Evolutionary conservation across 139 green algal species (phyloP).

Genomic region (Closterium sp.): DNA sequence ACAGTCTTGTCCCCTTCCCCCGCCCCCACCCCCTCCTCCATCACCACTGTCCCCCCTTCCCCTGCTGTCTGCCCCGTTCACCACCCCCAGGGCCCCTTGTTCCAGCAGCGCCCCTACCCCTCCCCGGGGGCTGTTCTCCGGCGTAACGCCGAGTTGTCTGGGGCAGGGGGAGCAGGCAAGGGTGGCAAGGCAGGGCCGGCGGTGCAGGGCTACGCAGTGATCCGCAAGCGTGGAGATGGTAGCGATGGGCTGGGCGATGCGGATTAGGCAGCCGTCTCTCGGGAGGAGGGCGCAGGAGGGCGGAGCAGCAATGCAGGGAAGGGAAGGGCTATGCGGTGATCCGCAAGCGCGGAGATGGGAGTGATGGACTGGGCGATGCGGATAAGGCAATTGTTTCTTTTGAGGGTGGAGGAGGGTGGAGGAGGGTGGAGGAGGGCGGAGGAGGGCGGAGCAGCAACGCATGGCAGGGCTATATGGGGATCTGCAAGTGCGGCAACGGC

Average conservation of each 20-base stretch:
- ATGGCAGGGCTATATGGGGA: background rate
- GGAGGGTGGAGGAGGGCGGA: no score
- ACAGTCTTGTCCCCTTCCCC: no score
- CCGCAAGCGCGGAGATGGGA: background rate
- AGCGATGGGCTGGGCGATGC: constrained; percentile 23
- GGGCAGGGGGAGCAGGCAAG: background rate
- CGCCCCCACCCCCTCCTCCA: no score
- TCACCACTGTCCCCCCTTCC: no score
- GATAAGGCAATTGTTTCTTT: background rate
- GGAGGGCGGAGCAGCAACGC: no score
- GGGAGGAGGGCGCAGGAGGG: no score
- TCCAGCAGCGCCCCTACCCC: constrained; percentile 40
- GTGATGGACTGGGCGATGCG: constrained; percentile 11
- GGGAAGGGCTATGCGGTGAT: background rate
- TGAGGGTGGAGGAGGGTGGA: background rate
- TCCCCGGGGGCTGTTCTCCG: constrained; percentile 39
- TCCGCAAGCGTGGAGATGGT: constrained; percentile 17
- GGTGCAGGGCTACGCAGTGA: background rate
- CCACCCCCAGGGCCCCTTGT: constrained; percentile 35
- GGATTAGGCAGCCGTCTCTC: background rate
- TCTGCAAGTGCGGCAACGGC: background rate
- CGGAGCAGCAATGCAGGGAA: background rate
- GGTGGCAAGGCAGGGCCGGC: background rate
- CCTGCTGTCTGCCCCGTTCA: no score
- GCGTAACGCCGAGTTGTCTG: constrained; percentile 32